Evolutionary conservation across 805 yeast genomes (phyloP), one percentile per base, ranked within the genome.

Genomic region (Nakazawaea ishiwadae): DNA sequence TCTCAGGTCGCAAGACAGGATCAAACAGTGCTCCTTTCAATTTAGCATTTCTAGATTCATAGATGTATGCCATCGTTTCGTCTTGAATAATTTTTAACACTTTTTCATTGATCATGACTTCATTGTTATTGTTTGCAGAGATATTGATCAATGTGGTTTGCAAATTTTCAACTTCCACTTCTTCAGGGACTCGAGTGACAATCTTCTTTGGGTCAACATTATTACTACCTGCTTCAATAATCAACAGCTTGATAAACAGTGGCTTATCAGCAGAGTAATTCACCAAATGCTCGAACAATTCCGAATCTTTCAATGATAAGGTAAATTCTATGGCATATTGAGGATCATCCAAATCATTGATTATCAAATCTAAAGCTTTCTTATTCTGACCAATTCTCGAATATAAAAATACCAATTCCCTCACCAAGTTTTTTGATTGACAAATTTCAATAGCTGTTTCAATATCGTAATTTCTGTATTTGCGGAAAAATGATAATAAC

Each of bases 341-440:
- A 0, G 96, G 91, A 55, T 91, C 93, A 41, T 81, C 71, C 39
- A 90, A 62, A 50, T 85, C 74, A 48, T 85, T 83, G 30, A 89
- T 79, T 12, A 93, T 88, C 32, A 93, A 65, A 44, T 69, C 73
- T 51, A 91, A 62, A 0, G 98, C 98, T 46, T 77, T 74, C 46
- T 72, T 73, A 43, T 81, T 78, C 49, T 85, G 84, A 1, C 99
- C 98, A 19, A 85, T 80, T 51, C 79, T 77, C 4, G 96, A 95
- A 46, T 87, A 70, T 23, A 93, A 60, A 53, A 78, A 89, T 0
- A 93, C 95, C 31, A 89, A 66, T 53, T 91, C 98, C 31, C 81
- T 77, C 31, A 69, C 71, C 31, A 73, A 69, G 1, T 69, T 69
- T 17, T 69, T 63, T 9, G 56, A 44, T 45, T 79, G 79, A 52